Evolutionary conservation across 2,329 filamentous ascomycete species (phyloP), one percentile per base, ranked within the genome.

Genomic region (Xylaria digitata): DNA sequence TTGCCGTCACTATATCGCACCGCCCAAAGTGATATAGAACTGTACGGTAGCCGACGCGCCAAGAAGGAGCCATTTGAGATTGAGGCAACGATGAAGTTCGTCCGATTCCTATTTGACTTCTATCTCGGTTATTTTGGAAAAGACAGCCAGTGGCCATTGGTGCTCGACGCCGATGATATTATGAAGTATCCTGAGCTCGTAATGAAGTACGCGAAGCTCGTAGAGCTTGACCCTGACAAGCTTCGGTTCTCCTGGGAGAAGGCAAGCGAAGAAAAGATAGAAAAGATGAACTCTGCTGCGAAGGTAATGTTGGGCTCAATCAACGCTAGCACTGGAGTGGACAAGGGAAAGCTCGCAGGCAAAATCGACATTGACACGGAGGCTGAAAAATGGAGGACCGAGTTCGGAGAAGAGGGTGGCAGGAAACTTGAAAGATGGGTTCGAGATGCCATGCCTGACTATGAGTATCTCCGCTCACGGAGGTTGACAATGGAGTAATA

Each of bases 121-220:
- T 70, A 71, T 21, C 9, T 43, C 23, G 15, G 54, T 1, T 19
- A 66, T 32, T 68, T 68, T n/a, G 65, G 67, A 6, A 34, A 58
- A 30, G 37, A 48, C 15, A 62, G 62, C 23, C 37, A 61, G 40
- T 71, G 67, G 67, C 70, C 70, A 6, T 23, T 71, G 34, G 42
- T 70, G 4, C 59, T 71, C 17, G 70, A 71, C 17, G 70, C 70
- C 19, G 70, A 71, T 55, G 70, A 71, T 21, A 21, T 71, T 26
- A 71, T 71, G 17, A 40, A 7, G 17, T 34, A 52, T 26, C 69
- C 67, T 1, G 65, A 68, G 37, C 23, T 71, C 5, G 61, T 70
- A 21, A 54, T 26, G 56, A 70, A 68, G 61, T 71, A 71, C 26
- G 70, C 70, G 4, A 45, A 13, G 19, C 23, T 67, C 2, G 63